Evolutionary conservation across 2,329 filamentous ascomycete species (phyloP).

Genomic region (Exophiala lecanii-corni): DNA sequence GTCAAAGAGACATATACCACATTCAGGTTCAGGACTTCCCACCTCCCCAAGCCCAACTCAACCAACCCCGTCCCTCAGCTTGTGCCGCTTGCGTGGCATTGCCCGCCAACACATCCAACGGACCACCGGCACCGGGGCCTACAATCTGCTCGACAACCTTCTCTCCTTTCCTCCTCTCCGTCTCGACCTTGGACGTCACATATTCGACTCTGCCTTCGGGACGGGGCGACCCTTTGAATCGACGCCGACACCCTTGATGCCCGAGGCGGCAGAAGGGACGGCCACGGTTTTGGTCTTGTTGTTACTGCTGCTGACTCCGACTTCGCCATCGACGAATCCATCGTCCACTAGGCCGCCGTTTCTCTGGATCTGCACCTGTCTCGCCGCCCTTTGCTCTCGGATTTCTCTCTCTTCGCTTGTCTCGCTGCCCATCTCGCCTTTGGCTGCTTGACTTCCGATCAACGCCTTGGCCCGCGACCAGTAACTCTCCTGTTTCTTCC

Average conservation of each 20-base stretch:
- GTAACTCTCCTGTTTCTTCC: slow-evolving; percentile 34
- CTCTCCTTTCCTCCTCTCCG: slow-evolving; percentile 8
- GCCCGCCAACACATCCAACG: slow-evolving; percentile 21
- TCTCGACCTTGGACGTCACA: slow-evolving; percentile 9
- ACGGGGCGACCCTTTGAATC: slow-evolving; percentile 27
- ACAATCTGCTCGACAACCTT: slow-evolving; percentile 6
- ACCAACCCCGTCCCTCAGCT: slow-evolving; percentile 14
- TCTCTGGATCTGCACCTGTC: background rate
- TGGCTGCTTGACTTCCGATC: slow-evolving; percentile 12
- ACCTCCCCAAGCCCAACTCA: slow-evolving; percentile 19
- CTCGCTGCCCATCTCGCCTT: slow-evolving; percentile 22
- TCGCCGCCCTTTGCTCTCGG: slow-evolving; percentile 10
- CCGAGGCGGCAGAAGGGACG: slow-evolving; percentile 11
- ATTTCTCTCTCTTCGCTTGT: slow-evolving; percentile 11
- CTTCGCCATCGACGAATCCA: slow-evolving; percentile 14
- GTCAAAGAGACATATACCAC: too few relatives aligned
- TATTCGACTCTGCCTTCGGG: slow-evolving; percentile 21
- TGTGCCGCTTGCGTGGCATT: slow-evolving; percentile 16
- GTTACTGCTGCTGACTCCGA: too few relatives aligned
- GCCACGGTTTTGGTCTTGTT: slow-evolving; percentile 7
- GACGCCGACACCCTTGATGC: slow-evolving; percentile 23
- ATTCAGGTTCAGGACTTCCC: background rate
- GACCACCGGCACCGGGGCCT: slow-evolving; percentile 12
- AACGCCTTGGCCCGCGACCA: slow-evolving; percentile 23
- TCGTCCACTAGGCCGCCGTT: slow-evolving; percentile 5